Base-by-base conservation (phyloP, 2,329 filamentous ascomycete species). In the Aspergillus ochraceoroseus region DNA sequence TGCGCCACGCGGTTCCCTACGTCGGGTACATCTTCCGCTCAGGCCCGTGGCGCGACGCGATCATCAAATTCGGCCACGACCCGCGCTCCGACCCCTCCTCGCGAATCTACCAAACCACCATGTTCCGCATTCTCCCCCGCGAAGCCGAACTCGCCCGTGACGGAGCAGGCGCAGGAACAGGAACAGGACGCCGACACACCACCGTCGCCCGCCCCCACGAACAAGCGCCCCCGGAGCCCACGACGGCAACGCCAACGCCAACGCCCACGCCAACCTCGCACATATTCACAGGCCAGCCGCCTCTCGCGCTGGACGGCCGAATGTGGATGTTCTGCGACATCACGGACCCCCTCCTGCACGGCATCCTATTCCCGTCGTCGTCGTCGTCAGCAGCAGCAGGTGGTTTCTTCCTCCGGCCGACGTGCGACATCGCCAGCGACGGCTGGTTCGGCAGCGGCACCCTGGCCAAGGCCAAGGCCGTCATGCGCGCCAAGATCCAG, bases 321-420 rank as follows among this genome's bases (percentile, higher is more conserved):
- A 82, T 92, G 34, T 98, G 88, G 84, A 92, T 96, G 70, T 77
- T 94, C 17, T 94, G 88, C 67, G 92, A 98, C 62, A 83, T 96
- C 39, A 83, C 79, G 0, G 90, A 96, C 55, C 85, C 87, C 0
- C 58, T 89, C 1, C 71, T 96, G 1, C 68, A 71, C 1, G 63
- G 71, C 7, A 68, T 95, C 2, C 72, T 95, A 26, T 74, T 80
- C 13, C 76, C 78, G 0, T n/a, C n/a, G n/a, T n/a, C n/a, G n/a
- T n/a, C n/a, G n/a, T n/a, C n/a, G n/a, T 71, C 80, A 79, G 4
- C 58, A 73, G 2, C 61, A 50, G 2, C 65, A 53, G 18, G 67
- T 2, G 71, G 66, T 3, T 73, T 68, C 38, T 71, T 76, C 41
- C 65, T 84, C 14, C 74, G 80, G 3, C 58, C 68, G 0, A 67